Conservation (phyloP, 495 filamentous ascomycete genomes). For the Ascodesmis nigricans region DNA sequence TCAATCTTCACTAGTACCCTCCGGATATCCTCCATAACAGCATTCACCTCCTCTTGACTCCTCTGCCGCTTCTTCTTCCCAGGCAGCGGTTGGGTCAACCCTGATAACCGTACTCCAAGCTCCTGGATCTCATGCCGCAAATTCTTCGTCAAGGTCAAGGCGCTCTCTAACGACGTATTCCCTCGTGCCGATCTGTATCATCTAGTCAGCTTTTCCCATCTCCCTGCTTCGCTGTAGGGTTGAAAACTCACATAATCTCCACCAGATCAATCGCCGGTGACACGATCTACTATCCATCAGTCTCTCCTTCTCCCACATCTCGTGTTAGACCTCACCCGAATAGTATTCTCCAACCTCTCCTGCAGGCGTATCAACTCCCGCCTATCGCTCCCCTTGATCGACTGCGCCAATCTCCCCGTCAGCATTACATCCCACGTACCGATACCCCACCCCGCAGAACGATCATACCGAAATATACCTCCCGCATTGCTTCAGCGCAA, state of each 20-base stretch:
- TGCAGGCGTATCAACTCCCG: slow-evolving; percentile 52
- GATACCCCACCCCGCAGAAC: background rate
- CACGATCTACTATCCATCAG: slow-evolving; percentile 39
- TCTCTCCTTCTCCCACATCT: background rate
- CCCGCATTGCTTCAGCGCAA: slow-evolving; percentile 62
- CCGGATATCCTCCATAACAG: slow-evolving; percentile 54
- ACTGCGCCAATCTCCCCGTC: slow-evolving; percentile 25
- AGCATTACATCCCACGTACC: slow-evolving; percentile 7
- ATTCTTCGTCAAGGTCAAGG: slow-evolving; percentile 62
- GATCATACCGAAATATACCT: slow-evolving; percentile 49
- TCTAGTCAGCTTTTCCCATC: slow-evolving; percentile 4
- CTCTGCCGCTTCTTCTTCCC: slow-evolving; percentile 26
- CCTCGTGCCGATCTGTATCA: slow-evolving; percentile 54
- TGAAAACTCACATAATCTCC: slow-evolving; percentile 50
- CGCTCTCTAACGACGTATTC: slow-evolving; percentile 84
- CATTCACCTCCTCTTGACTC: slow-evolving; percentile 38
- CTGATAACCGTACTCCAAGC: slow-evolving; percentile 54
- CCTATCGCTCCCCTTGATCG: slow-evolving; percentile 42
- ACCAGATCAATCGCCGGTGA: slow-evolving; percentile 87
- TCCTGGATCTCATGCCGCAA: slow-evolving; percentile 75
- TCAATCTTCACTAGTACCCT: slow-evolving; percentile 60
- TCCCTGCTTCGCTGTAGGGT: background rate
- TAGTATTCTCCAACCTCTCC: slow-evolving; percentile 58
- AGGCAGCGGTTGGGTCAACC: slow-evolving; percentile 35
- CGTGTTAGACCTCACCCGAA: slow-evolving; percentile 34